Conservation (phyloP, 23 red algal genomes). For the Gracilaria domingensis region DNA sequence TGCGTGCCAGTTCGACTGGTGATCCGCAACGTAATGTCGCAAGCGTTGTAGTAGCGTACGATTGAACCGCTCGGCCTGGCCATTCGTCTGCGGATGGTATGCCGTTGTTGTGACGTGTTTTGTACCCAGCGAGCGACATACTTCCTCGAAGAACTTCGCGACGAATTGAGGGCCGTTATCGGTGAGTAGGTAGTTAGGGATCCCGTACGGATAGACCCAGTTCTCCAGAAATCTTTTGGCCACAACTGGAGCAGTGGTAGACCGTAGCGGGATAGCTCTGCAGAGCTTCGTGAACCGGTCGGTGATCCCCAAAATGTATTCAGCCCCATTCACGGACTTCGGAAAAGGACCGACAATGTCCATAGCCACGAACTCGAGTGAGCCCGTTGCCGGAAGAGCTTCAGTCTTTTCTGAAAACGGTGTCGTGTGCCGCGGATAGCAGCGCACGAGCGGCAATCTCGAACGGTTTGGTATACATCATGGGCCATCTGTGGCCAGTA, state of each 20-base stretch:
- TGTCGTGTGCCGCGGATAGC: not conserved
- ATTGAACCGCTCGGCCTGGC: too few relatives aligned
- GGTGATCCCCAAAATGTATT: constrained; percentile 43
- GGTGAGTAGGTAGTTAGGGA: not conserved
- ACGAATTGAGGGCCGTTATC: constrained; percentile 5
- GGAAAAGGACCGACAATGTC: constrained; percentile 54
- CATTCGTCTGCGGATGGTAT: too few relatives aligned
- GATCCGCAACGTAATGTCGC: too few relatives aligned
- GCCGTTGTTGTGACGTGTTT: not conserved
- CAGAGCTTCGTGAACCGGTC: constrained; percentile 28
- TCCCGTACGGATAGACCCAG: constrained; percentile 8
- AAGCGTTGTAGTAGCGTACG: too few relatives aligned
- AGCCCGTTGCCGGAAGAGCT: constrained; percentile 6
- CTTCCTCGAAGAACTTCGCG: not conserved
- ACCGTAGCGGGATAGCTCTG: constrained; percentile 29
- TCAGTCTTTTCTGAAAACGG: not conserved
- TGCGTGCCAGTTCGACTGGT: too few relatives aligned
- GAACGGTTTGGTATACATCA: constrained; percentile 19
- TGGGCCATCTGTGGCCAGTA: constrained; percentile 41
- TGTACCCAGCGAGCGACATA: not conserved
- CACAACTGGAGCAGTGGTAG: not conserved
- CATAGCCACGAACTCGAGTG: constrained; percentile 44
- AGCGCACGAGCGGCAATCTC: constrained; percentile 35
- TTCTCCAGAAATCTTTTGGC: not conserved
- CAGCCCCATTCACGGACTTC: not conserved